Conservation (phyloP, 179 eudicot species). For the Nepenthes alata region DNA sequence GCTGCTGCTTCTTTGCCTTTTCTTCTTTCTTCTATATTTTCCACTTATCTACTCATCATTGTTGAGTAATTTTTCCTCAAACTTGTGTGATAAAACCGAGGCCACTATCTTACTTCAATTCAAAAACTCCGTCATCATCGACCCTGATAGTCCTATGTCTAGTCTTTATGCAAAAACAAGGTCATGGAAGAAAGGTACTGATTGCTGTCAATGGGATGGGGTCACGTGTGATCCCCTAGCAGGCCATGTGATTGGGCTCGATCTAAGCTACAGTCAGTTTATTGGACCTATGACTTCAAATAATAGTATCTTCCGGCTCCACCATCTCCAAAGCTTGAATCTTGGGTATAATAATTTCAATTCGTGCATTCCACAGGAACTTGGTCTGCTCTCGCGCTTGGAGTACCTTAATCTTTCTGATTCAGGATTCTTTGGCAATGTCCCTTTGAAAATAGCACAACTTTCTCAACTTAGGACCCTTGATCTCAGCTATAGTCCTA, state of each 20-base stretch:
- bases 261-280: constrained; percentile 5
- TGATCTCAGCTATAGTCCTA: too few relatives aligned
- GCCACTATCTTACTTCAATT: too few relatives aligned
- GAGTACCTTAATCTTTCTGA: background rate
- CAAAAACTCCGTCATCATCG: too few relatives aligned
- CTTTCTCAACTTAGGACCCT: background rate
- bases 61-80: too few relatives aligned
- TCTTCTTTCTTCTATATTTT: too few relatives aligned
- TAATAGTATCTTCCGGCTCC: constrained; percentile 5
- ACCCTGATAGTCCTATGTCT: too few relatives aligned
- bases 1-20: too few relatives aligned
- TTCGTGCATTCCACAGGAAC: background rate
- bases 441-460: background rate
- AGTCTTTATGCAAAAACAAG: background rate
- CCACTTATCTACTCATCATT: too few relatives aligned
- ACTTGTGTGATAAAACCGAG: too few relatives aligned
- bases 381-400: background rate
- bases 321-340: constrained; percentile 9
- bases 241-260: background rate
- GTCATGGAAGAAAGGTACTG: background rate
- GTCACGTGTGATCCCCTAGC: background rate
- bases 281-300: constrained; percentile 16
- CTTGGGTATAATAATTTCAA: background rate
- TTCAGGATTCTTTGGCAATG: background rate
- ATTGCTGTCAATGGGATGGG: background rate